These are phyloP conservation scores for Ustilago trichophora DNA, from an alignment of 1,284 basidiomycete species.

Conservation along the genomic window DNA sequence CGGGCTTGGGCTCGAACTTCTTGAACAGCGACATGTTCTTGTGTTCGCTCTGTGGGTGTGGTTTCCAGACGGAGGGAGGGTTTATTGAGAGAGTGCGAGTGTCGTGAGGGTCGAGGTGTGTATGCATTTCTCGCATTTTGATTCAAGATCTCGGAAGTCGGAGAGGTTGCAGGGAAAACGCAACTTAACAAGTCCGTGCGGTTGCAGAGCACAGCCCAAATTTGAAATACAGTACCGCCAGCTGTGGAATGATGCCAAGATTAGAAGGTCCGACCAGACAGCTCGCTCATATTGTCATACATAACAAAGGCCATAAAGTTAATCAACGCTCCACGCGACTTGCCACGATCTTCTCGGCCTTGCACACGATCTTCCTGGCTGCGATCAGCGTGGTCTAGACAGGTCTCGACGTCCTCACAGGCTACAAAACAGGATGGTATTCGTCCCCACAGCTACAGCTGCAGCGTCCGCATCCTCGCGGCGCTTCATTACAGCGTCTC, in stretches of 20 bases:
- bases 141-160: constrained; percentile 22
- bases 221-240: not conserved
- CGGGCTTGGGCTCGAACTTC: constrained; percentile 74
- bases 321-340: too few species aligned
- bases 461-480: constrained; percentile 21
- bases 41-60: not conserved
- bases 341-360: too few species aligned
- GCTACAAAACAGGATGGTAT: constrained; percentile 8
- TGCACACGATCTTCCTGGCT: too few species aligned
- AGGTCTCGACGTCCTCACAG: too few species aligned
- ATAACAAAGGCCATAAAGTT: too few species aligned
- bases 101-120: not conserved
- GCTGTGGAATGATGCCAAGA: constrained; percentile 1
- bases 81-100: not conserved
- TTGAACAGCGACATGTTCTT: constrained; percentile 66
- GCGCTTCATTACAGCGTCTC: not conserved
- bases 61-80: not conserved
- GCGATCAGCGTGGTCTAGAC: too few species aligned
- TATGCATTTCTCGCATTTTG: constrained; percentile 6
- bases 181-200: constrained; percentile 29
- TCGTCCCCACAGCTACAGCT: constrained; percentile 1
- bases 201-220: constrained; percentile 6
- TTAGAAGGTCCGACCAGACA: too few species aligned
- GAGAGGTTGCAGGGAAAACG: not conserved
- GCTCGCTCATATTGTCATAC: too few species aligned